Evolutionary conservation across 495 filamentous ascomycete species (phyloP).

Genomic region (Opeltia flavorubescens): DNA sequence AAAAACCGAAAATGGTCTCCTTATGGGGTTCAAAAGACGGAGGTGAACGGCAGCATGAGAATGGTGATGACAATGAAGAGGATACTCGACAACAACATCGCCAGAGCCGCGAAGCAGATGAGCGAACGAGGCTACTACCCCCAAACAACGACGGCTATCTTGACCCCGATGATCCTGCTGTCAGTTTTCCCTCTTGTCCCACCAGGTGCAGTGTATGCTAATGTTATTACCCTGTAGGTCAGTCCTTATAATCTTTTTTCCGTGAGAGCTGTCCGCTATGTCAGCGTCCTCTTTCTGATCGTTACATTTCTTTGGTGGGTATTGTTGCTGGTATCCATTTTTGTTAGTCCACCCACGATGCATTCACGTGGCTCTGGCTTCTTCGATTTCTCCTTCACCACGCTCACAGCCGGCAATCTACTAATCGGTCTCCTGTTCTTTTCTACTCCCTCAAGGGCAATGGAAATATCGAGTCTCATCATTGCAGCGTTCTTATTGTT

Average conservation of each 20-base stretch:
- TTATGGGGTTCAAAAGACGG: constrained; percentile 37
- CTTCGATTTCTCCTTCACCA: constrained; percentile 69
- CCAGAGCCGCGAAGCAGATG: constrained; percentile 37
- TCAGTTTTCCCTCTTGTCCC: constrained; percentile 24
- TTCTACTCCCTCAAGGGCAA: constrained; percentile 59
- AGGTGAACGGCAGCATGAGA: constrained; percentile 23
- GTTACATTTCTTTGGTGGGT: constrained; percentile 85
- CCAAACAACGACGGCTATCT: constrained; percentile 49
- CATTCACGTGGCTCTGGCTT: constrained; percentile 81
- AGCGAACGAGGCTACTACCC: constrained; percentile 62
- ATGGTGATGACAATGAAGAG: constrained; percentile 14
- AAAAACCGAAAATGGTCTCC: constrained; percentile 31
- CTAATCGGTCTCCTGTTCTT: constrained; percentile 77
- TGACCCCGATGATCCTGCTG: constrained; percentile 89
- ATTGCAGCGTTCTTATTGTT: constrained; percentile 60
- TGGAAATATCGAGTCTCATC: constrained; percentile 52
- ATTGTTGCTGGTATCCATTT: constrained; percentile 68
- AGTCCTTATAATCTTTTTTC: constrained; percentile 93
- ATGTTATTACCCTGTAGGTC: constrained; percentile 37
- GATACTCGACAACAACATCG: constrained; percentile 5
- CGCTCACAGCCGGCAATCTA: constrained; percentile 57
- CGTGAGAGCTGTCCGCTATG: constrained; percentile 59
- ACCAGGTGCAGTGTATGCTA: not conserved
- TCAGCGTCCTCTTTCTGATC: constrained; percentile 57
- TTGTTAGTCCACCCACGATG: constrained; percentile 75